Evolutionary conservation across 1,139 yeast species (phyloP).

Genomic region (Saccharomyces pastorianus): DNA sequence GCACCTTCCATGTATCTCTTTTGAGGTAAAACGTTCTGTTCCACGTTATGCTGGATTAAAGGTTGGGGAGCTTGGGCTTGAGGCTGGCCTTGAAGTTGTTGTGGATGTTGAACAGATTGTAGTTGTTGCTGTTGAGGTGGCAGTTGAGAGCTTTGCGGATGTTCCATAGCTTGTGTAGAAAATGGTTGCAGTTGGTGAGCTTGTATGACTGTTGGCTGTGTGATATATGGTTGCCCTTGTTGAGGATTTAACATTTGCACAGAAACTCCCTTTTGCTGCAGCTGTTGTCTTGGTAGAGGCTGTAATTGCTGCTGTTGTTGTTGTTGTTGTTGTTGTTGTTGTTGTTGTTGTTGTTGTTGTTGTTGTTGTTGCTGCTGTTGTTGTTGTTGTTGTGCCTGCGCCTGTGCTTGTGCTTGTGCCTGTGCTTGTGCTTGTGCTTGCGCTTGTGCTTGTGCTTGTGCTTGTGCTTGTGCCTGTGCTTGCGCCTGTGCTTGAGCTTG

Average conservation of each 20-base stretch:
- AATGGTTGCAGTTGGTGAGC: slow-evolving; percentile 7
- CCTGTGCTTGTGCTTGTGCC: slow-evolving; percentile 7
- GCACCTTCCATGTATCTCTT: slow-evolving; percentile 28
- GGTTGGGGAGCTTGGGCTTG: slow-evolving; percentile 6
- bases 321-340: slow-evolving; percentile 12
- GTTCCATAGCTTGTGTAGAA: slow-evolving; percentile 5
- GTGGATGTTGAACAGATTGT: slow-evolving; percentile 3
- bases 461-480: slow-evolving; percentile 17
- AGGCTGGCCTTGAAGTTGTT: slow-evolving; percentile 2
- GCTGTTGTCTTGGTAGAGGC: slow-evolving; percentile 8
- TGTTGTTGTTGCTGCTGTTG: slow-evolving; percentile 6
- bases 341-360: slow-evolving; percentile 9
- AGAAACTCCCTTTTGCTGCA: slow-evolving; percentile 8
- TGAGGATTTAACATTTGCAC: slow-evolving; percentile 8
- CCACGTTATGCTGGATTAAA: slow-evolving; percentile 4
- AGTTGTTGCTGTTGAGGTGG: slow-evolving; percentile 9
- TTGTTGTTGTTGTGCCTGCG: slow-evolving; percentile 5
- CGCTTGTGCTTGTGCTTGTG: slow-evolving; percentile 21
- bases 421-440: slow-evolving; percentile 9
- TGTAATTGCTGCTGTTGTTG: slow-evolving; percentile 13
- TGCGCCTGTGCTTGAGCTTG: slow-evolving; percentile 16
- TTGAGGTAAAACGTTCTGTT: slow-evolving; percentile 9
- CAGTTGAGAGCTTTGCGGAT: slow-evolving; percentile 12
- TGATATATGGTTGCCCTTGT: slow-evolving; percentile 8
- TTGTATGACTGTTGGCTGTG: slow-evolving; percentile 3